Conservation (phyloP, 441 rosid species). For the Brassica hybrid region DNA sequence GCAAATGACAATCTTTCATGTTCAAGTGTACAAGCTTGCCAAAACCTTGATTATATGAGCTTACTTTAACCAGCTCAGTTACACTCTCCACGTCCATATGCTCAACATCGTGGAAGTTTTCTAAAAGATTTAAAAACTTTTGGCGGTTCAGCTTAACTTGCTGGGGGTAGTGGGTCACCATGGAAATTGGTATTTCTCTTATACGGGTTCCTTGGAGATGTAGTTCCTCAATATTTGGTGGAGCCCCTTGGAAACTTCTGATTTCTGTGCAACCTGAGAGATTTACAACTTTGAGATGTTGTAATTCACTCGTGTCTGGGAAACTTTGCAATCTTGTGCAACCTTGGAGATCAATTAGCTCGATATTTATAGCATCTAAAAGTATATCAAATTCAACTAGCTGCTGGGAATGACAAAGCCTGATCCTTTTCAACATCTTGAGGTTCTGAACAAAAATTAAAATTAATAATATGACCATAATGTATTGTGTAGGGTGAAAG, state of each 20-base stretch:
- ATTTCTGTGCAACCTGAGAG: constrained; percentile 2
- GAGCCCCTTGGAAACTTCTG: not conserved
- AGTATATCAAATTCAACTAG: not conserved
- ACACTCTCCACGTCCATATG: constrained; percentile 1
- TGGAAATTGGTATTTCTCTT: not conserved
- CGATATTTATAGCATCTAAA: not conserved
- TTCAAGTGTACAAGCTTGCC: constrained; percentile 23
- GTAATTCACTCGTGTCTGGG: not conserved
- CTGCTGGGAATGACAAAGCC: not conserved
- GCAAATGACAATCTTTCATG: constrained; percentile 25
- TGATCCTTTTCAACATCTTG: not conserved
- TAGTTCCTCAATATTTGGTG: not conserved
- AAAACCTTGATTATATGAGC: constrained; percentile 8
- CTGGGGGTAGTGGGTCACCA: not conserved
- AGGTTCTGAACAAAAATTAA: not conserved
- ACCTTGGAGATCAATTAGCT: constrained; percentile 32
- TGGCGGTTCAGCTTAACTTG: too few relatives aligned
- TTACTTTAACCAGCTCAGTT: not conserved
- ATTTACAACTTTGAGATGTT: constrained; percentile 27
- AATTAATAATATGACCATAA: too few relatives aligned
- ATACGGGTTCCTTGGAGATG: not conserved
- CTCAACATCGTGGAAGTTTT: too few relatives aligned
- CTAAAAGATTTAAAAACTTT: too few relatives aligned
- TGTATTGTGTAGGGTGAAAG: not conserved
- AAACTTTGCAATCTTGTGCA: constrained; percentile 25